These are phyloP conservation scores for Melocanna baccifera DNA, from an alignment of 176 grass and related monocot species.

Conservation along the genomic window DNA sequence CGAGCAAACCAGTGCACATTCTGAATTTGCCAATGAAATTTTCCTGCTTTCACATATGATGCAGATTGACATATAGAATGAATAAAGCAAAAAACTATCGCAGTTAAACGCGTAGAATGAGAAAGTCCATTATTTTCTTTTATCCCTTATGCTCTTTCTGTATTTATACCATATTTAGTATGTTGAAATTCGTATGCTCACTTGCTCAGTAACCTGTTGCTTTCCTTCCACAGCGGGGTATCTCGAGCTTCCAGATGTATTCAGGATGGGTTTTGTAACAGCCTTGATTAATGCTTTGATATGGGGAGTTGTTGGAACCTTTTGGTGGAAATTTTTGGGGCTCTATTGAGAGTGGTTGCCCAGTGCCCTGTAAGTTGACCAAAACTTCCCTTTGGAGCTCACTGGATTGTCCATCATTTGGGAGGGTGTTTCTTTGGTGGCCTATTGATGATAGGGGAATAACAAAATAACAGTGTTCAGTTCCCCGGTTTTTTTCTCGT, in stretches of 20 bases:
- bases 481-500: neutral
- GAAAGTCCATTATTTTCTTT: neutral
- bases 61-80: neutral
- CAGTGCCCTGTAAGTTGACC: neutral
- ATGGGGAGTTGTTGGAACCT: conserved; percentile 73
- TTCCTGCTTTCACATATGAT: neutral
- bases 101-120: neutral
- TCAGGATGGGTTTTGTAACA: conserved; percentile 70
- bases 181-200: neutral
- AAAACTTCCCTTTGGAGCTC: neutral
- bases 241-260: conserved; percentile 69
- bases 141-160: neutral
- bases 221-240: conserved; percentile 64
- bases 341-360: conserved; percentile 53
- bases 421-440: neutral
- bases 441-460: neutral
- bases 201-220: conserved; percentile 24
- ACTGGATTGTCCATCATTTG: neutral
- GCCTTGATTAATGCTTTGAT: conserved; percentile 58
- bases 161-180: neutral
- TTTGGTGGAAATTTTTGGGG: conserved; percentile 91
- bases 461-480: conserved; percentile 13
- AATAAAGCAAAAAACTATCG: neutral
- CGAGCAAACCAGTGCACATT: neutral
- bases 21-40: neutral